Evolutionary conservation across 2,329 filamentous ascomycete species (phyloP).

Genomic region (Aureobasidium sp.): DNA sequence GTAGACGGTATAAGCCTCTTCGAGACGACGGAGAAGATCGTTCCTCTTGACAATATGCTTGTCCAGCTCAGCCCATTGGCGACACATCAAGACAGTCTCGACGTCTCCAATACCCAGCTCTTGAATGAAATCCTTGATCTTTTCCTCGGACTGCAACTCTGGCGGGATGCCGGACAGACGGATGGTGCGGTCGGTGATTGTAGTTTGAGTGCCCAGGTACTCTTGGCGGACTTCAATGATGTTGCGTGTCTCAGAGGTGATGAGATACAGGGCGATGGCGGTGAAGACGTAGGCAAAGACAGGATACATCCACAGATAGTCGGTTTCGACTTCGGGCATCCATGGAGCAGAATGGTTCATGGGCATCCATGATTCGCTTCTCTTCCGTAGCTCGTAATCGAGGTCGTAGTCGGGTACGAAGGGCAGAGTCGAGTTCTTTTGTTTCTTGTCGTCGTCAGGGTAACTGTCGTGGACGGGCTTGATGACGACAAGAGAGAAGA

Average conservation of each 20-base stretch:
- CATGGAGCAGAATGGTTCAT: slow-evolving; percentile 9
- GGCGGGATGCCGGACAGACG: slow-evolving; percentile 79
- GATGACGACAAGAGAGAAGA: slow-evolving; percentile 75
- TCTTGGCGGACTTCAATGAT: slow-evolving; percentile 82
- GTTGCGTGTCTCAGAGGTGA: slow-evolving; percentile 73
- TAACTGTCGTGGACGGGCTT: slow-evolving; percentile 77
- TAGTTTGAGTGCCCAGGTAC: slow-evolving; percentile 87
- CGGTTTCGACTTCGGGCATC: slow-evolving; percentile 31
- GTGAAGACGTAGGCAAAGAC: slow-evolving; percentile 94
- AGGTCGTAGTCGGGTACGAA: not conserved
- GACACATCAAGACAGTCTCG: slow-evolving; percentile 77
- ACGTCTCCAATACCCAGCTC: slow-evolving; percentile 83
- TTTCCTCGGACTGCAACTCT: slow-evolving; percentile 70
- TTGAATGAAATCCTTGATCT: slow-evolving; percentile 81
- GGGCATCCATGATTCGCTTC: not conserved
- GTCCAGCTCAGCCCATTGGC: slow-evolving; percentile 80
- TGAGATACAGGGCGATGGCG: slow-evolving; percentile 69
- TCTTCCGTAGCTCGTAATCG: not conserved
- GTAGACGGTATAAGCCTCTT: slow-evolving; percentile 75
- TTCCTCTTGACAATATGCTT: slow-evolving; percentile 61
- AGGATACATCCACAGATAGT: slow-evolving; percentile 86
- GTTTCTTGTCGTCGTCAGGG: slow-evolving; percentile 33
- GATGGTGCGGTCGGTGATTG: slow-evolving; percentile 92
- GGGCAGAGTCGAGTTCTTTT: slow-evolving; percentile 18
- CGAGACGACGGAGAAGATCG: slow-evolving; percentile 61